Evolutionary conservation across 2,329 filamentous ascomycete species (phyloP), one percentile per base, ranked within the genome.

Genomic region (Nectriaceae sp.): DNA sequence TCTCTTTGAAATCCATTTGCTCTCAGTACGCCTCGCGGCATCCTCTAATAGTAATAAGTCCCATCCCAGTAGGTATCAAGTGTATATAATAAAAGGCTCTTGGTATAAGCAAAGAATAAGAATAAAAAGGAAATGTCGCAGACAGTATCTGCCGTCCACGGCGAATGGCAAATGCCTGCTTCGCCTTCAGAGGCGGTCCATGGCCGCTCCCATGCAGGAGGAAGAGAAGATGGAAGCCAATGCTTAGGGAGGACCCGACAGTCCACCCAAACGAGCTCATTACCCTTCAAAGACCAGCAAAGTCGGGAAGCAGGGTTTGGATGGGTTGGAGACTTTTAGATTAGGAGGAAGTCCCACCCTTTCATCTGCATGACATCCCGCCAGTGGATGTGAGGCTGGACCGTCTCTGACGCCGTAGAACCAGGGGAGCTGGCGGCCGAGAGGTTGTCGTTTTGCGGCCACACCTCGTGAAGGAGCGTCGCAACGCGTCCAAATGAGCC

Each of bases 321-420:
- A 40, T 42, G 37, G 42, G 35, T 24, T 15, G 8, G n/a, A n/a
- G n/a, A n/a, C n/a, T 26, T 53, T 75, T 74, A 96, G 73, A 97
- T 92, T 70, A 97, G 82, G 70, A 97, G 79, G 75, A 90, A 94
- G 69, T 96, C 90, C 92, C 90, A 96, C 61, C 84, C 84, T 75
- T 93, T 94, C 74, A 87, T 83, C 73, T 83, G 84, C 91, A 97
- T 96, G 67, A 93, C 83, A 73, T 96, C 89, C 75, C 93, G 82
- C 93, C 93, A 97, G 84, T 92, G 91, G 71, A 96, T 83, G 74
- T 87, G 87, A 66, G 83, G 85, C 70, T 73, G 70, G 61, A 68
- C 64, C 49, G 66, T 67, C 48, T 72, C 69, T 24, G 68, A 68
- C 36, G 60, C 62, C 22, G 65, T 61, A 33, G 70, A 69, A 18